A percentile compares a stretch with the other conserved stretches of the same genome.
Conservation (phyloP, 2,329 filamentous ascomycete species). For the Trichoderma afroharzianum region DNA sequence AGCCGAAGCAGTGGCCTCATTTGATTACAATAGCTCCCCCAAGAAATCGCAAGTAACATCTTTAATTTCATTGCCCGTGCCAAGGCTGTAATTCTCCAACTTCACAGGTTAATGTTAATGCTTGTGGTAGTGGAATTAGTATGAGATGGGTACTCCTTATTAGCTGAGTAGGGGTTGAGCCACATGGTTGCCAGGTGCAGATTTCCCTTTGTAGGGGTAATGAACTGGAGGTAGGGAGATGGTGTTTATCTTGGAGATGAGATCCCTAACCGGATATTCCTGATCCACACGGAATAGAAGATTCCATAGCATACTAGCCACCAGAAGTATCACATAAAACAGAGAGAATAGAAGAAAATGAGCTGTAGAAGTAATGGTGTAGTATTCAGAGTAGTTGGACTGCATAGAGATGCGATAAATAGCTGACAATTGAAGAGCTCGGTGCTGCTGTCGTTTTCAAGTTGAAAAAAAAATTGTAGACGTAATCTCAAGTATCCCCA, state of each 20-base stretch:
- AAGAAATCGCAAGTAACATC: background rate
- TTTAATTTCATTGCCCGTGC: background rate
- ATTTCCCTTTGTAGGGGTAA: background rate
- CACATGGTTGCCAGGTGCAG: background rate
- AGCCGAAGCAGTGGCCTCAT: background rate
- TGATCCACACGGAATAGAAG: background rate
- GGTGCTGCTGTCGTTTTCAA: too few relatives aligned
- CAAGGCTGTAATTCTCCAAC: background rate
- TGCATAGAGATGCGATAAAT: background rate
- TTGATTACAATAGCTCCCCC: background rate
- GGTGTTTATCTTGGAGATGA: background rate
- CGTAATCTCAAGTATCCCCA: background rate
- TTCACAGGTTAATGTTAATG: background rate
- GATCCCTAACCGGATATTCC: background rate
- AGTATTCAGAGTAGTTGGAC: background rate
- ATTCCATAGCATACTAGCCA: background rate
- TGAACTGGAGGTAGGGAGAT: background rate
- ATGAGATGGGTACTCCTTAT: background rate
- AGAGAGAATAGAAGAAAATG: background rate
- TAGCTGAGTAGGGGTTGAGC: background rate
- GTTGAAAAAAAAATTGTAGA: background rate
- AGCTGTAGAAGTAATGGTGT: too few relatives aligned
- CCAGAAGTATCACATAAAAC: background rate
- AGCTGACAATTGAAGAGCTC: background rate
- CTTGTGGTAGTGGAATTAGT: background rate